A percentile compares a stretch with the other conserved stretches of the same genome.
These are phyloP conservation scores for Elaeis guineensis DNA, from an alignment of 176 grass and related monocot species.

Conservation along the genomic window DNA sequence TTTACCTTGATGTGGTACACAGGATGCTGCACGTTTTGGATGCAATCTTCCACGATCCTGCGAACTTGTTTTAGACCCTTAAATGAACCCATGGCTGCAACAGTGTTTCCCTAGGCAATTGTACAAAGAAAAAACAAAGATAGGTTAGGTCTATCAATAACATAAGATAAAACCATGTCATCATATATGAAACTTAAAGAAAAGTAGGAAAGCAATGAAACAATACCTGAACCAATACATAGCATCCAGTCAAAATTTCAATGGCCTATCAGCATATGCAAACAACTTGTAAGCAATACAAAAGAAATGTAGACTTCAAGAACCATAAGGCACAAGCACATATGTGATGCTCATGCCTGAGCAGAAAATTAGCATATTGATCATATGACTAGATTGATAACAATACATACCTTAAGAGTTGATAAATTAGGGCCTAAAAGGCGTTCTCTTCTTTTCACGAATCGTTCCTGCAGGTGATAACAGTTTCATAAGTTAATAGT, in stretches of 20 bases:
- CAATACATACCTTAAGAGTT: constrained; percentile 65
- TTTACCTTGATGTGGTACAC: constrained; percentile 95
- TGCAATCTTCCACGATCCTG: constrained; percentile 85
- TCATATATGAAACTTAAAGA: constrained; percentile 2
- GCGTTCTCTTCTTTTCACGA: constrained; percentile 96
- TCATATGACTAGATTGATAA: background rate
- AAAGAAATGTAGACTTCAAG: background rate
- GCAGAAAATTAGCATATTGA: background rate
- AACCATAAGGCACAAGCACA: too few relatives aligned
- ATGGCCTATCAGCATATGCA: constrained; percentile 48
- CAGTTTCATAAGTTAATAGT: constrained; percentile 11
- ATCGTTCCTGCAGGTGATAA: constrained; percentile 59
- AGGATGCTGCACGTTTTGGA: constrained; percentile 81
- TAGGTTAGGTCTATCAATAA: background rate
- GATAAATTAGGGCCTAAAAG: constrained; percentile 91
- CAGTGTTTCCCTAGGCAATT: constrained; percentile 78
- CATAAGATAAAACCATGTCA: background rate
- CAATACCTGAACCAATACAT: constrained; percentile 88
- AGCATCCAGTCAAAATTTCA: constrained; percentile 97
- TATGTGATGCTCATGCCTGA: too few relatives aligned
- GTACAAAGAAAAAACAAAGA: background rate
- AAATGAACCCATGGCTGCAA: constrained; percentile 79
- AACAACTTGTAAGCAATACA: constrained; percentile 1
- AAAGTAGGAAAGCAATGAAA: constrained; percentile 14
- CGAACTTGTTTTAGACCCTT: constrained; percentile 87